Base-by-base conservation (phyloP, 768 basidiomycete species). In the Leucosporidium creatinivorum region DNA sequence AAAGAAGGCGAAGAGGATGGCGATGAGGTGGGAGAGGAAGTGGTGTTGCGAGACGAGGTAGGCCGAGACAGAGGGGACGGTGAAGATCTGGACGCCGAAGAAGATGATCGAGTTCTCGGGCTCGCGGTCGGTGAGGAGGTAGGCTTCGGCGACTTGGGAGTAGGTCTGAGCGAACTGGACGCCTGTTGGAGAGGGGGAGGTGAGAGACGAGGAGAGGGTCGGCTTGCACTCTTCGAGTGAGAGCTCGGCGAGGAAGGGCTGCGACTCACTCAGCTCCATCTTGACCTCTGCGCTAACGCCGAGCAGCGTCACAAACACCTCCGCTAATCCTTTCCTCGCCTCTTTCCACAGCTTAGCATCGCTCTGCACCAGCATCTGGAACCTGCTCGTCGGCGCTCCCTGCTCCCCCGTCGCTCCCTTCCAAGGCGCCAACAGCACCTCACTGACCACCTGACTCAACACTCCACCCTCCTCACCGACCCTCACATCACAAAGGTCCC, bases 51-150 rank as follows among this genome's bases (percentile, higher is more conserved):
- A 81, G 25, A 89, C 88, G 59, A 94, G 86, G 73, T 91, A 86
- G 1, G 83, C 81, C 8, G 90, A 87, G 60, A 93, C 85, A 3
- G 87, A 88, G 0, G 93, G 93, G 1, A 91, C 88, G 0, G 93
- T 92, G 80, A 96, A 96, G 44, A 98, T 83, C 75, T 96, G 91
- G 8, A 94, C 82, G 21, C 91, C 89, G 69, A 94, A 89, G 76
- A 91, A 92, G 75, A 93, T 89, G 81, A 98, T 88, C 21, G 90
- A 93, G 10, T 91, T 91, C 76, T 99, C 96, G 1, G 90, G 88
- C 77, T 99, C 94, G 18, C 93, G 85, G 73, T 98, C 96, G 26
- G 89, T 85, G 55, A 94, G 85, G 13, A 98, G 85, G 79, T 93
- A 97, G 3, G 91, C 85, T 73, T 94, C 90, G 73, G 93, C 88